A percentile compares a stretch with the other conserved stretches of the same genome.
These are phyloP conservation scores for Pachysandra terminalis DNA, from an alignment of 164 flowering plant genomes.

Conservation along the genomic window DNA sequence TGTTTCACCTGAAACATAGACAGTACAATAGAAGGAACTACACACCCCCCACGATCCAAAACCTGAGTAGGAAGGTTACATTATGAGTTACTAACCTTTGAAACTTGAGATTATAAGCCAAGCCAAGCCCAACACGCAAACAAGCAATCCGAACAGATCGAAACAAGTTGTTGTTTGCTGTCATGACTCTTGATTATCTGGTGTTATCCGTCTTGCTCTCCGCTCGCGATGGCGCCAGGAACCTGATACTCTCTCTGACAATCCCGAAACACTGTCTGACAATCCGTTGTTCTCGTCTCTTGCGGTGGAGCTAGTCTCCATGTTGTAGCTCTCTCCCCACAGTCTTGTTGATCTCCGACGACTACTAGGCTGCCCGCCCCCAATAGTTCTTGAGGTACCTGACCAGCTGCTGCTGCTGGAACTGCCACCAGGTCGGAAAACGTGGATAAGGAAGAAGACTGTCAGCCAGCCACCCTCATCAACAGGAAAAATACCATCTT, in stretches of 20 bases:
- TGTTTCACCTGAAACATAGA: too few species aligned
- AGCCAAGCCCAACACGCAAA: constrained; percentile 5
- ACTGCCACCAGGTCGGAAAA: constrained; percentile 37
- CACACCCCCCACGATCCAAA: neutral
- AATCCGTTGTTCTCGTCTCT: constrained; percentile 45
- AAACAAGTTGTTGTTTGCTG: neutral
- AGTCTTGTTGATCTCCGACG: constrained; percentile 47
- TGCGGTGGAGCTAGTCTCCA: constrained; percentile 35
- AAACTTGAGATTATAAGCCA: neutral
- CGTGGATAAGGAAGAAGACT: constrained; percentile 54
- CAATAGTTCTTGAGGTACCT: constrained; percentile 54
- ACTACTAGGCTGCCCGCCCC: constrained; percentile 37
- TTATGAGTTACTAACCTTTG: constrained; percentile 8
- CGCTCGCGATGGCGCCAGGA: constrained; percentile 32
- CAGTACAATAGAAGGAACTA: too few species aligned
- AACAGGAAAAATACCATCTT: constrained; percentile 31
- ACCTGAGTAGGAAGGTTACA: neutral
- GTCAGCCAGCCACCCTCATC: constrained; percentile 63
- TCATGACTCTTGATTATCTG: constrained; percentile 39
- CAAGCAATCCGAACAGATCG: neutral
- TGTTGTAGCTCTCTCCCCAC: constrained; percentile 71
- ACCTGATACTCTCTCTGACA: too few species aligned
- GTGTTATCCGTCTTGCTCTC: constrained; percentile 32
- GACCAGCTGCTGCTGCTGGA: constrained; percentile 54
- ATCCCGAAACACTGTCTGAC: constrained; percentile 46